Evolutionary conservation across 768 basidiomycete species (phyloP), one percentile per base, ranked within the genome.

Genomic region (Mrakia blollopis): DNA sequence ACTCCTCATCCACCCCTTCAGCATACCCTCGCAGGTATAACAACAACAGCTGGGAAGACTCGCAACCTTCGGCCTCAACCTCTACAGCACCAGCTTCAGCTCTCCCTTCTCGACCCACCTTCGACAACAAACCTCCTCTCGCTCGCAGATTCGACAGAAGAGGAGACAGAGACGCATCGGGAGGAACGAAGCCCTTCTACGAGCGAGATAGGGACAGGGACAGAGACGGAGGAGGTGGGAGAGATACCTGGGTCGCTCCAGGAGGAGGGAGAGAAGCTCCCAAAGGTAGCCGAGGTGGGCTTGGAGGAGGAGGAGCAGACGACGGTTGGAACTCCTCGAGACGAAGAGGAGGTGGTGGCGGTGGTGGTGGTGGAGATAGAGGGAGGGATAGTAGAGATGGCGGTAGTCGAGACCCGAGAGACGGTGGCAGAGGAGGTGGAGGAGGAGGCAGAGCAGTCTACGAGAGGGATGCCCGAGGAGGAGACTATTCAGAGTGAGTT

Each of bases 401-500:
- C 18, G 44, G 44, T 44, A 4, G 16, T 50, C 16, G 47, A 21
- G 47, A 50, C 47, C 21, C 47, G 47, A 50, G 47, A 50, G 47
- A 50, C 47, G 47, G 47, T 9, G 47, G 47, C 47, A 39, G 65
- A 39, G 65, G 65, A 9, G 37, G 37, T 3, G 21, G 25, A 13
- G 35, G 37, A 35, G 35, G 65, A 18, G 65, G 65, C 0, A 68
- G 65, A 68, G 25, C 65, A 39, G 65, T n/a, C 10, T 68, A 68
- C 37, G 65, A 68, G 10, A 68, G 65, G 37, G 65, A 68, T 14
- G 65, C 65, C 18, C 14, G 65, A 39, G 39, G 10, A 25, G 65
- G 25, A 68, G 65, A 68, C 65, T 68, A 68, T n/a, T 11, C 35
- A 39, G 65, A 68, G 65, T 68, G 37, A 68, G 65, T 68, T 25